Base-by-base conservation (phyloP, 768 basidiomycete genomes). In the Grammothele lineata region DNA sequence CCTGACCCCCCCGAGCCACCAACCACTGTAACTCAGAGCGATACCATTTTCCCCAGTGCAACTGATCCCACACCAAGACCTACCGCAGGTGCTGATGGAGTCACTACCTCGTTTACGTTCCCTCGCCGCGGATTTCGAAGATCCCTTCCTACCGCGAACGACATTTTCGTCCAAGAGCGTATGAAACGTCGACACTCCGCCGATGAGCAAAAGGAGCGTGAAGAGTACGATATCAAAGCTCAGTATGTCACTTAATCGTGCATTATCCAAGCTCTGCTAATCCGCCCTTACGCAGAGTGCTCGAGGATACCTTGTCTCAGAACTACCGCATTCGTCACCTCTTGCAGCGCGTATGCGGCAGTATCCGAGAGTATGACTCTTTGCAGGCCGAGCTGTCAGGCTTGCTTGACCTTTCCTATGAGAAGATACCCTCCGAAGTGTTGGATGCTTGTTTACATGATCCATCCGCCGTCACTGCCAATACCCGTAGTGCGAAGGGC, bases 401-500 rank as follows among this genome's bases (percentile, higher is more conserved):
- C 19, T 61, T 72, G 3, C 67, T 83, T 19, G 78, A 73, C 14
- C 62, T 77, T 23, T 62, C 70, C 7, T 70, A 79, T 53, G 66
- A 59, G 14, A 66, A 68, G 32, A 68, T 90, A 33, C 81, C 87
- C 6, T 69, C 70, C 53, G 84, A 87, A 18, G 70, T 90, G 6
- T 63, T 87, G 30, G 87, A 89, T 40, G 83, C 86, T 3, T 80
- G 88, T 57, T 77, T 74, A 30, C 85, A 86, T 49, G 87, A 91
- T 60, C 87, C 87, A 39, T 78, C 85, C 2, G 80, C 82, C n/a
- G 80, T 88, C 17, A 85, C 80, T 3, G 75, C 83, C 15, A 66
- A 75, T 5, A 86, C 87, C 0, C 76, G 81, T 38, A 71, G 76
- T 35, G 70, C 74, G 23, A 70, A 67, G 41, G 78, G 86, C 9